Evolutionary conservation across 257 asterid species (phyloP).

Genomic region (Solanum verrucosum): DNA sequence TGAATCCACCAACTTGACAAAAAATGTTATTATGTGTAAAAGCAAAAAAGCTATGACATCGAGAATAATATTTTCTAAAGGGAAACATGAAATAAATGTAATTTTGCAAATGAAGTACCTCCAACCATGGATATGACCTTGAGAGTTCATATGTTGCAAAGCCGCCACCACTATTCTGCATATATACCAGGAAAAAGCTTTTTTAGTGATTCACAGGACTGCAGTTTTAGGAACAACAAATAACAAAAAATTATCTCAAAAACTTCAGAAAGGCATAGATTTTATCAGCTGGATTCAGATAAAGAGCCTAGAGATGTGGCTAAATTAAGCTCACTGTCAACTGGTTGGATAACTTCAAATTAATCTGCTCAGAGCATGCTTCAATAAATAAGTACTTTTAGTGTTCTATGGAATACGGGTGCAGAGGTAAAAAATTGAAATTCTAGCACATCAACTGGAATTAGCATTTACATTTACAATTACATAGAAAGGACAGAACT

Average conservation of each 20-base stretch:
- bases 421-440: background rate
- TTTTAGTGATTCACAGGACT: slow-evolving; percentile 9
- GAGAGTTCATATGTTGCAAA: slow-evolving; percentile 97
- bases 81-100: background rate
- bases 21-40: background rate
- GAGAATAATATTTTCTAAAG: background rate
- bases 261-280: background rate
- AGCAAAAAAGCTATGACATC: background rate
- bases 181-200: slow-evolving; percentile 20
- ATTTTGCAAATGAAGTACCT: slow-evolving; percentile 38
- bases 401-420: background rate
- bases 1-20: background rate
- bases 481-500: background rate
- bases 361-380: background rate
- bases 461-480: background rate
- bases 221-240: background rate
- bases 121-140: slow-evolving; percentile 97
- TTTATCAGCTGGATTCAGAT: background rate
- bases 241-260: background rate
- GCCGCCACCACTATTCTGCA: slow-evolving; percentile 81
- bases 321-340: background rate
- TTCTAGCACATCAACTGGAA: background rate
- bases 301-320: background rate
- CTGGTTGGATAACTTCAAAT: background rate
- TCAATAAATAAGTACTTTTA: background rate